Evolutionary conservation across 169 alveolate genomes (phyloP), one percentile per base, ranked within the genome.

Genomic region (Toxoplasma gondii): DNA sequence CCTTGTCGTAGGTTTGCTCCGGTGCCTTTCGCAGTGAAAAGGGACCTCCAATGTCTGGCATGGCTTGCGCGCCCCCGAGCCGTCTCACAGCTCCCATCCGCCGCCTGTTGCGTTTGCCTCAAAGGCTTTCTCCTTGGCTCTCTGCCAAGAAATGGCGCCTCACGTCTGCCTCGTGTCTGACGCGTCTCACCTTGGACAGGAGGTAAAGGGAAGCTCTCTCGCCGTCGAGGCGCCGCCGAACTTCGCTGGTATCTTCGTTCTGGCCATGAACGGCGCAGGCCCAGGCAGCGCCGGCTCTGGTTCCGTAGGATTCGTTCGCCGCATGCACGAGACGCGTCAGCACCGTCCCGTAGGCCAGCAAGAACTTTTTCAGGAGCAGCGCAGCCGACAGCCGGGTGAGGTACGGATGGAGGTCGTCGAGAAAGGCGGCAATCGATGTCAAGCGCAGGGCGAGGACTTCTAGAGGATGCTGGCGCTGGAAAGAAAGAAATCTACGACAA

Each of bases 341-440:
- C 29, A n/a, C 49, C 1, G 44, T n/a, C 39, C 86, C 86, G 45
- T 78, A 78, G 10, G n/a, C 86, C 38, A 22, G 58, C 34, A 82
- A 49, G 41, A 82, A 36, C 36, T 82, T 38, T 49, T 82, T 64
- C 27, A 82, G 64, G 24, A 36, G n/a, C 5, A 1, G 19, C 67
- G 90, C 90, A 82, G 90, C 90, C 38, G 90, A 41, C 34, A 82
- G 67, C n/a, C 90, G 90, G 34, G 90, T 82, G 44, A 82, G 67
- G 64, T 82, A 82, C 41, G 90, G 90, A 27, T 82, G 67, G 1
- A 38, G 69, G 67, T 82, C 90, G 67, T 43, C 41, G 36, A 82
- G 67, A 31, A 82, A 82, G 38, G 90, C 90, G 24, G 90, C 90
- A 22, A 43, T 36, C 17, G 67, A 2, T 0, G 64, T 27, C 53